These are phyloP conservation scores for Aspergillus ochraceus DNA, from an alignment of 2,329 filamentous ascomycete species.

Conservation along the genomic window DNA sequence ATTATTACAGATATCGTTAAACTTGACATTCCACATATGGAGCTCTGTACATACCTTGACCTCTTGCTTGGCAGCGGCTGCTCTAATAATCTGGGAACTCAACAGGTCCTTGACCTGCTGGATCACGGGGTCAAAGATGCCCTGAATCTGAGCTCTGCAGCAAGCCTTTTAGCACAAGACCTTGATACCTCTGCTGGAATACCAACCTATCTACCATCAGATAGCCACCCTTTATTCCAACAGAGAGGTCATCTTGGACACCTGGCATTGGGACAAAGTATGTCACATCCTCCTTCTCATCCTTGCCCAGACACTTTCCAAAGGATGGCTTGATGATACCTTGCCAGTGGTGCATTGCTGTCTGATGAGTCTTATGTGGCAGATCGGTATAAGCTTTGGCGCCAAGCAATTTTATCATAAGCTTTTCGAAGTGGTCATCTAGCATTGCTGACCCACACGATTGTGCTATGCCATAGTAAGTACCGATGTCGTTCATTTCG, in stretches of 20 bases:
- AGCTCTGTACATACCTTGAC: constrained; percentile 6
- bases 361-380: constrained; percentile 19
- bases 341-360: constrained; percentile 32
- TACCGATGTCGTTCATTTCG: not conserved
- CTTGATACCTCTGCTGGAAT: not conserved
- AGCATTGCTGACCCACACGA: constrained; percentile 33
- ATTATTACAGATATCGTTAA: no score
- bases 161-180: not conserved
- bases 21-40: no score
- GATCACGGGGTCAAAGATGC: constrained; percentile 31
- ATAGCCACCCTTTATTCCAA: constrained; percentile 18
- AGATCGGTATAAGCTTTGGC: constrained; percentile 21
- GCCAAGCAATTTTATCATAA: constrained; percentile 25
- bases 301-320: not conserved
- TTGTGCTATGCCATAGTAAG: constrained; percentile 19
- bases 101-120: constrained; percentile 24
- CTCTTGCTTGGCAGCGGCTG: not conserved
- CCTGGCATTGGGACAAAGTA: constrained; percentile 26
- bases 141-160: constrained; percentile 9
- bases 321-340: constrained; percentile 28
- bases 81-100: constrained; percentile 15
- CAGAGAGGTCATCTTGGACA: constrained; percentile 19
- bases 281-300: constrained; percentile 15
- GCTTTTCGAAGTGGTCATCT: constrained; percentile 28
- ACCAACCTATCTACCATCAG: constrained; percentile 5